Percentiles rank a stretch among this genome's conserved stretches.
These are phyloP conservation scores for Lasiodiplodia sp. DNA, from an alignment of 2,329 filamentous ascomycete species.

Conservation along the genomic window DNA sequence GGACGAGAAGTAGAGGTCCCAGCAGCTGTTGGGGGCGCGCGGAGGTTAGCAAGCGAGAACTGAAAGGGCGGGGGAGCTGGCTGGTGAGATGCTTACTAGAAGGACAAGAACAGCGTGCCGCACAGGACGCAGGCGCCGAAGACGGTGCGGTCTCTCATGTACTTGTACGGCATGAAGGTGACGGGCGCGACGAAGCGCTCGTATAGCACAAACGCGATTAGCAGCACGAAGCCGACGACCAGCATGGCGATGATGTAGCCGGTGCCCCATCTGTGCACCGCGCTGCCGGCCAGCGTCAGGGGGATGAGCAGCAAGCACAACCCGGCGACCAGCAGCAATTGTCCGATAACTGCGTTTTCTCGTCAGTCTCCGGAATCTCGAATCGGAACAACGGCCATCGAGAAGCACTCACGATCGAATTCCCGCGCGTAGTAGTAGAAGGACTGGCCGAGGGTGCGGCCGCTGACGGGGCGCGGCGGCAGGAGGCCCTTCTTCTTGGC, in stretches of 20 bases:
- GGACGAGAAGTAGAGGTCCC: constrained; percentile 44
- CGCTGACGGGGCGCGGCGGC: constrained; percentile 41
- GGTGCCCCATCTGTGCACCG: constrained; percentile 47
- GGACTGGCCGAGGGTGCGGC: constrained; percentile 54
- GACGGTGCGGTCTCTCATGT: constrained; percentile 59
- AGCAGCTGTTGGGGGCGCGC: constrained; percentile 30
- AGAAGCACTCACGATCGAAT: constrained; percentile 56
- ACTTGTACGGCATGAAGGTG: constrained; percentile 53
- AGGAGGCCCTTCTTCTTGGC: constrained; percentile 62
- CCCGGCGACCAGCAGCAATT: constrained; percentile 64
- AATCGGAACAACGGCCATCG: background rate
- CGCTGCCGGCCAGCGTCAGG: constrained; percentile 59
- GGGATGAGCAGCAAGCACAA: constrained; percentile 70
- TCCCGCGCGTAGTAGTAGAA: constrained; percentile 62
- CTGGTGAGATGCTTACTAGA: constrained; percentile 10
- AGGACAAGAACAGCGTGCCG: constrained; percentile 33
- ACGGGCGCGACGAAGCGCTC: constrained; percentile 47
- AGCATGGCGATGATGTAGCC: constrained; percentile 50
- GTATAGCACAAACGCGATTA: constrained; percentile 49
- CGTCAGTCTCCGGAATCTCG: constrained; percentile 29
- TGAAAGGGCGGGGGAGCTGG: background rate
- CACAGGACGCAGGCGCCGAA: constrained; percentile 63
- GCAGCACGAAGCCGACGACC: constrained; percentile 43
- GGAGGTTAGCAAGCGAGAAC: background rate
- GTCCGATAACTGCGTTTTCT: constrained; percentile 50